Percentiles rank a stretch among this genome's conserved stretches.
phyloP scores from a whole-genome alignment of 257 asterid genomes.

The Solanum peruvianum region DNA sequence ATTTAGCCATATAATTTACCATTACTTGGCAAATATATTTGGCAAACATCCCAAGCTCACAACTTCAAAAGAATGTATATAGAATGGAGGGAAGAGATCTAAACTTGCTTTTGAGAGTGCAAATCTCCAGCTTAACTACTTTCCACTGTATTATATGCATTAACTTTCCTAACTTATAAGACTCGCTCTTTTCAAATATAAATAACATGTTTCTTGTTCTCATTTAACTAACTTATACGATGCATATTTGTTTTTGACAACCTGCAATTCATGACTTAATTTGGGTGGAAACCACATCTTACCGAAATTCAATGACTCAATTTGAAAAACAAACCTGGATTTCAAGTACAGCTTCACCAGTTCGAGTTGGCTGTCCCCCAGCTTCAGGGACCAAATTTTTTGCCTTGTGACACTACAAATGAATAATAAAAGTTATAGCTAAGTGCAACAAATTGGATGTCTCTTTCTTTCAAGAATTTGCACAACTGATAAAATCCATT shows the following conservation, averaged over 20 bases:
- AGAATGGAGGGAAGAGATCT: not conserved
- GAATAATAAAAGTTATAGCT: conserved; percentile 7
- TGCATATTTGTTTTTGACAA: not conserved
- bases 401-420: conserved; percentile 89
- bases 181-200: not conserved
- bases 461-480: conserved; percentile 10
- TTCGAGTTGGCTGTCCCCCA: conserved; percentile 90
- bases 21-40: not conserved
- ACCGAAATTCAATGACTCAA: not conserved
- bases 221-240: not conserved
- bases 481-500: not conserved
- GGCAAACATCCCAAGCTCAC: not conserved
- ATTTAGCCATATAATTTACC: not conserved
- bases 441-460: not conserved
- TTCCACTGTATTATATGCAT: not conserved
- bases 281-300: not conserved
- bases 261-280: not conserved
- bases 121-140: not conserved
- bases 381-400: conserved; percentile 97
- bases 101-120: not conserved
- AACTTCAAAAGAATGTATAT: not conserved
- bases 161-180: not conserved
- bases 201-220: not conserved
- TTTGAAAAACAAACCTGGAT: conserved; percentile 58
- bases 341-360: conserved; percentile 98